Conservation (phyloP, 345 rosid species). For the Lepidium sativum region DNA sequence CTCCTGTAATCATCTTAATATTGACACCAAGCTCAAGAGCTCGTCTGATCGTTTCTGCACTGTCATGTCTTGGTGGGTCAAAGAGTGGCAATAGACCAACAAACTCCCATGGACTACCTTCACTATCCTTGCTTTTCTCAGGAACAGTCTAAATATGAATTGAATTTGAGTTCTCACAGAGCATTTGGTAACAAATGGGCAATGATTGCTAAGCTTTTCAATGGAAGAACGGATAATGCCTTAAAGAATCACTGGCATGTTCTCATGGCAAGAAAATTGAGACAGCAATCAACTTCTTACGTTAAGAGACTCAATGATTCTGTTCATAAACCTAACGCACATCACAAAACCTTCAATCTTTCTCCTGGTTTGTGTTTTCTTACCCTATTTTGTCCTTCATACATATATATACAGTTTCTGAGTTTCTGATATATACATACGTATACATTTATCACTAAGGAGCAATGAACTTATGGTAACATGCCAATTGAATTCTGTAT, state of each 20-base stretch:
- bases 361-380: conserved; percentile 20
- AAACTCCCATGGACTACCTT: conserved; percentile 76
- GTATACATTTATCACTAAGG: background rate
- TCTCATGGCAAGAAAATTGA: conserved; percentile 53
- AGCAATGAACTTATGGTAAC: background rate
- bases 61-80: conserved; percentile 89
- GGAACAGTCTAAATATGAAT: conserved; percentile 37
- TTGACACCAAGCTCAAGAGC: conserved; percentile 82
- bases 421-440: background rate
- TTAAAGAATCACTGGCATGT: conserved; percentile 71
- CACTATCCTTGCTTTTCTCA: conserved; percentile 69
- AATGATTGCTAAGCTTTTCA: conserved; percentile 47
- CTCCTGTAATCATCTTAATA: conserved; percentile 89
- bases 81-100: conserved; percentile 90
- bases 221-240: conserved; percentile 63
- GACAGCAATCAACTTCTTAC: conserved; percentile 34
- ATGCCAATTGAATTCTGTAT: background rate
- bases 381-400: background rate
- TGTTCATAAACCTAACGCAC: conserved; percentile 18
- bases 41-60: conserved; percentile 62
- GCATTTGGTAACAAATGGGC: conserved; percentile 66
- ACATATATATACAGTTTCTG: background rate
- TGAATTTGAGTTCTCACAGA: conserved; percentile 25
- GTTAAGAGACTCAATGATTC: conserved; percentile 25
- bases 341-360: conserved; percentile 7